phyloP scores from a whole-genome alignment of 371 early-diverging fungal species.

The Mortierella sp. region DNA sequence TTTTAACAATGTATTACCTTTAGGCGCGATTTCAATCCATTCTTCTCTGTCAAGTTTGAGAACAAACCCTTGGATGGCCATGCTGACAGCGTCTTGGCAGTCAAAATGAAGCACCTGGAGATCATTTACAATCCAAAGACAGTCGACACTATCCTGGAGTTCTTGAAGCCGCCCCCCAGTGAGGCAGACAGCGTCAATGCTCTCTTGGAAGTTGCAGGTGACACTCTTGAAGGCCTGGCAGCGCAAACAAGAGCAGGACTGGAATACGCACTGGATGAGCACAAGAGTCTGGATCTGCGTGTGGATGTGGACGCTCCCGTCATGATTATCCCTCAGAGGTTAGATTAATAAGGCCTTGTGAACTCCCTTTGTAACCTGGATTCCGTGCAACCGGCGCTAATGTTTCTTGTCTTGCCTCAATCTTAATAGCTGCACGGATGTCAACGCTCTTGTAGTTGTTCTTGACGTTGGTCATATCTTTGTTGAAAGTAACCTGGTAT shows the following conservation, averaged over 20 bases:
- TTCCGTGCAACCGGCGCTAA: neutral
- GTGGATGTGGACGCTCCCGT: constrained; percentile 98
- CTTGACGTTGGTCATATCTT: constrained; percentile 95
- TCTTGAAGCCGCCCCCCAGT: constrained; percentile 87
- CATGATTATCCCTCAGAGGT: constrained; percentile 93
- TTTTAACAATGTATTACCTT: neutral
- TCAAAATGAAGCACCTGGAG: constrained; percentile 91
- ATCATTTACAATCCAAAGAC: constrained; percentile 89
- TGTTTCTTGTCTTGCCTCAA: neutral
- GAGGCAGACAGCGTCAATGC: constrained; percentile 81
- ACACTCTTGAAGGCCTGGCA: constrained; percentile 89
- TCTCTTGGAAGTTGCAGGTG: constrained; percentile 85
- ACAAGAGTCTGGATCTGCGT: constrained; percentile 88
- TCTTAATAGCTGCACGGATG: constrained; percentile 70
- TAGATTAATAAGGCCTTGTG: neutral
- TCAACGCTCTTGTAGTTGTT: constrained; percentile 77
- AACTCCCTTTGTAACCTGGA: neutral
- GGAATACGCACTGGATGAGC: constrained; percentile 88
- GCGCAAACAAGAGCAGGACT: constrained; percentile 91
- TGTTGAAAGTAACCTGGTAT: constrained; percentile 85
- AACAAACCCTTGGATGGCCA: constrained; percentile 88
- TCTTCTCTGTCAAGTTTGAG: constrained; percentile 87
- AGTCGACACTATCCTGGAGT: constrained; percentile 78
- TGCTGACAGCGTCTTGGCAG: constrained; percentile 85
- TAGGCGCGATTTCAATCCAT: constrained; percentile 64